A percentile compares a stretch with the other conserved stretches of the same genome.
phyloP scores from a whole-genome alignment of 2,329 filamentous ascomycete genomes.

The Paraphaeosphaeria minitans region DNA sequence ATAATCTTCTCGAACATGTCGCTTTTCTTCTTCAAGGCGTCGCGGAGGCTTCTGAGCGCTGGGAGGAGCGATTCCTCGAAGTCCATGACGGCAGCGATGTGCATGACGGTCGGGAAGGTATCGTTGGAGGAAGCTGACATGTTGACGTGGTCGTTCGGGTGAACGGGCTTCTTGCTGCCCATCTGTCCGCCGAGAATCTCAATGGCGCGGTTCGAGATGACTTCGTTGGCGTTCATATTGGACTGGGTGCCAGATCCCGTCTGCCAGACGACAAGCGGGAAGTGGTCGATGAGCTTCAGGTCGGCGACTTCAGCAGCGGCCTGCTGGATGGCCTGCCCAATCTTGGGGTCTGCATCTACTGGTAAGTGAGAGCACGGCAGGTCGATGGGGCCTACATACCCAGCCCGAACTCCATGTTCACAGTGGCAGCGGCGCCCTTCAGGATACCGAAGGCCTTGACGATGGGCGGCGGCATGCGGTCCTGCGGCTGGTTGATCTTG shows the following conservation, averaged over 20 bases:
- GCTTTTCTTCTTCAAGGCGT: conserved; percentile 85
- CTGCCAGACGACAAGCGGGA: conserved; percentile 99
- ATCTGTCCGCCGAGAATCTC: conserved; percentile 93
- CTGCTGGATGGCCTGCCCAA: conserved; percentile 92
- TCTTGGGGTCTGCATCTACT: conserved; percentile 70
- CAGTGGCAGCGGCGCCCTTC: conserved; percentile 93
- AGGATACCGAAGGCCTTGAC: conserved; percentile 94
- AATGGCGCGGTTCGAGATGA: conserved; percentile 98
- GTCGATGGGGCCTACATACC: conserved; percentile 56
- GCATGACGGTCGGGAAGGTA: conserved; percentile 99
- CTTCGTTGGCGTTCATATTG: conserved; percentile 99
- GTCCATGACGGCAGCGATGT: conserved; percentile 95
- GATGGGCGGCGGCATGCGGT: conserved; percentile 94
- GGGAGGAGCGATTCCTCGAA: conserved; percentile 86
- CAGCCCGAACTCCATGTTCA: conserved; percentile 94
- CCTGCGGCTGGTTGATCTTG: conserved; percentile 98
- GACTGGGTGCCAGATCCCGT: conserved; percentile 98
- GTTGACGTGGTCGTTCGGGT: conserved; percentile 99
- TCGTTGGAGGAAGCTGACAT: conserved; percentile 99
- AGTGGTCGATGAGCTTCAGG: conserved; percentile 93
- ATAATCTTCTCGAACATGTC: conserved; percentile 92
- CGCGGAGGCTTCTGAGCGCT: conserved; percentile 77
- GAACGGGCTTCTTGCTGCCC: conserved; percentile 97
- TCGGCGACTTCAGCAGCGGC: conserved; percentile 91
- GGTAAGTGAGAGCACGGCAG: conserved; percentile 23